Percentiles rank a stretch among this genome's conserved stretches.
Conservation (phyloP, 2,329 filamentous ascomycete species). For the Colletotrichum melonis region DNA sequence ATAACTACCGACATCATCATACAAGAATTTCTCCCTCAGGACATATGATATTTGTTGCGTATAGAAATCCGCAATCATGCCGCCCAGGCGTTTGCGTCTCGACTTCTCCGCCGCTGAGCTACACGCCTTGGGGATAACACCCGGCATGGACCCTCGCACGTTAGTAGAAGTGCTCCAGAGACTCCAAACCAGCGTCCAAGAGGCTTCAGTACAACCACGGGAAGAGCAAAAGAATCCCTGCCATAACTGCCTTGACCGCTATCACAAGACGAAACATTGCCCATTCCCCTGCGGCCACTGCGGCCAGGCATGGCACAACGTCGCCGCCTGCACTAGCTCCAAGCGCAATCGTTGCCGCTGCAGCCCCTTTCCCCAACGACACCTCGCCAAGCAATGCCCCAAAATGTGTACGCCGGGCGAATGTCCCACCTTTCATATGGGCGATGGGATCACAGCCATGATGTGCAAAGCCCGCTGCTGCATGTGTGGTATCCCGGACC, state of each 20-base stretch:
- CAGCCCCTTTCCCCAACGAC: constrained; percentile 49
- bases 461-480: constrained; percentile 50
- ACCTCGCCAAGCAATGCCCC: constrained; percentile 46
- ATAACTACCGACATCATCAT: not conserved
- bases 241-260: constrained; percentile 43
- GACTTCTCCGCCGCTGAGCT: not conserved
- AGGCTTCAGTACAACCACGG: too few relatives aligned
- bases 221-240: not conserved
- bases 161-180: not conserved
- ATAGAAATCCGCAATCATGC: not conserved
- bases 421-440: constrained; percentile 41
- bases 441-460: constrained; percentile 49
- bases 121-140: not conserved
- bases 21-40: not conserved
- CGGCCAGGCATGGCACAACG: constrained; percentile 44
- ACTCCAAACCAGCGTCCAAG: too few relatives aligned
- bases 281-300: constrained; percentile 47
- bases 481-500: constrained; percentile 53
- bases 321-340: constrained; percentile 43
- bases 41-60: not conserved
- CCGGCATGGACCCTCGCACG: not conserved
- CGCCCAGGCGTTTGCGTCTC: not conserved
- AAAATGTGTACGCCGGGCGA: constrained; percentile 45
- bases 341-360: constrained; percentile 52
- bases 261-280: constrained; percentile 43